Evolutionary conservation across 1,284 basidiomycete species (phyloP), one percentile per base, ranked within the genome.

Genomic region (Rhodotorula glutinis): DNA sequence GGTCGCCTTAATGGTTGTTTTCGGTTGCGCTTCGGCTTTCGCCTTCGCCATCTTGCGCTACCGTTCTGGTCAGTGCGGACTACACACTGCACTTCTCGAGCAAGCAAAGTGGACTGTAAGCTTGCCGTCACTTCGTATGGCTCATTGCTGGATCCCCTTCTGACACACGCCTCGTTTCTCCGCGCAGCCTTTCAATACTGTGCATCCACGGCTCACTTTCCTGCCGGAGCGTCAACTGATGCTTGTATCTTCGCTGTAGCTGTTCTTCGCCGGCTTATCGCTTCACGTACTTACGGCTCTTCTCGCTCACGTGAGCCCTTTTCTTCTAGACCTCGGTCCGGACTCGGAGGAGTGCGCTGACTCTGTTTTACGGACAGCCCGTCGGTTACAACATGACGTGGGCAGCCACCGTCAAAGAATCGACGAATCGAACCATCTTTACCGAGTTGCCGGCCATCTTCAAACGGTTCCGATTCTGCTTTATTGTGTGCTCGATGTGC

Each of bases 321-420:
- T n/a, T 1, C 19, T 27, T 38, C 23, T 11, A 11, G 11, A 11
- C 30, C 8, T 25, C 38, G 23, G 13, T 41, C 7, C 8, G 30
- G 30, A 33, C 53, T 9, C 13, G 8, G 30, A 33, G 9, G 14
- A 30, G 23, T 11, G 16, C 29, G 17, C 30, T 33, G 38, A 53
- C 33, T 23, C 53, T 23, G 23, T 17, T 38, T 16, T 33, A 19
- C 90, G n/a, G 85, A 0, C 91, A 93, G 77, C 68, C 90, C 62
- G 86, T 91, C 78, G 89, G 88, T 4, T 90, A 89, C 79, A 86
- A 92, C 78, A 92, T 92, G 81, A 85, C 83, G 16, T 91, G 88
- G 88, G 85, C 84, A 19, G 87, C 87, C 29, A 89, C 88, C 4
- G 87, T 85, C 77, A 71, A 71, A 46, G 60, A 62, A 14, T 57